These are phyloP conservation scores for Lecanicillium sp. DNA, from an alignment of 2,329 filamentous ascomycete genomes.

Conservation along the genomic window DNA sequence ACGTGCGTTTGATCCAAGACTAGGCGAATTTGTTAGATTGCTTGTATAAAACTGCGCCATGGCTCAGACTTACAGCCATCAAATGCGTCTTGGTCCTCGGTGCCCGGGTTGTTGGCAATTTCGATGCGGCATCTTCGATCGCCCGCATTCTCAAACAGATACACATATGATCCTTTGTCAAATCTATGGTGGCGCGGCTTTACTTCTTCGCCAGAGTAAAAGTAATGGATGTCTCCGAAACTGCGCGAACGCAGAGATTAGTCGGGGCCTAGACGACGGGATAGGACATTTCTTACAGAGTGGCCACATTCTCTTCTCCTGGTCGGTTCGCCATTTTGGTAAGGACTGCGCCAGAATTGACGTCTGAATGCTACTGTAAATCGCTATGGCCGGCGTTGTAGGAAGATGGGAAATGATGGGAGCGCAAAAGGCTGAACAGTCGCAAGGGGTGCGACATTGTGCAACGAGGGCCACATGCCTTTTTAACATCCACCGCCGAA, in stretches of 20 bases:
- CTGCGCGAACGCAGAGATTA: conserved; percentile 31
- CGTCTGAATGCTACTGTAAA: too few relatives aligned
- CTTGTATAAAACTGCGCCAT: neutral
- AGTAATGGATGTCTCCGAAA: conserved; percentile 74
- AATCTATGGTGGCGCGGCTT: conserved; percentile 73
- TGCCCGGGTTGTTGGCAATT: conserved; percentile 67
- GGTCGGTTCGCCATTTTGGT: conserved; percentile 35
- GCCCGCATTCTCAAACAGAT: conserved; percentile 66
- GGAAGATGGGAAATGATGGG: too few relatives aligned
- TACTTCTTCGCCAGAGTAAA: conserved; percentile 58
- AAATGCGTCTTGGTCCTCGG: conserved; percentile 72
- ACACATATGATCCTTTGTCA: conserved; percentile 72
- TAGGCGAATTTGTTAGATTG: conserved; percentile 23
- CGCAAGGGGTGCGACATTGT: too few relatives aligned
- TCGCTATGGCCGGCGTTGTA: too few relatives aligned
- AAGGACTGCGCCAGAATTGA: neutral
- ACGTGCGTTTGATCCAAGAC: conserved; percentile 59
- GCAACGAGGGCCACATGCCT: too few relatives aligned
- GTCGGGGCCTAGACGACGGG: neutral
- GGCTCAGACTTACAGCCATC: conserved; percentile 54
- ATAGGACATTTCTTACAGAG: conserved; percentile 32
- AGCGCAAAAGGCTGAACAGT: too few relatives aligned
- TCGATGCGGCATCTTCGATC: conserved; percentile 64
- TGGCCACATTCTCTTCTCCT: conserved; percentile 44
- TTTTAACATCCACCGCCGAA: too few relatives aligned